A percentile compares a stretch with the other conserved stretches of the same genome.
Evolutionary conservation across 106 monocot species (phyloP).

Genomic region (Amphibolis antarctica): DNA sequence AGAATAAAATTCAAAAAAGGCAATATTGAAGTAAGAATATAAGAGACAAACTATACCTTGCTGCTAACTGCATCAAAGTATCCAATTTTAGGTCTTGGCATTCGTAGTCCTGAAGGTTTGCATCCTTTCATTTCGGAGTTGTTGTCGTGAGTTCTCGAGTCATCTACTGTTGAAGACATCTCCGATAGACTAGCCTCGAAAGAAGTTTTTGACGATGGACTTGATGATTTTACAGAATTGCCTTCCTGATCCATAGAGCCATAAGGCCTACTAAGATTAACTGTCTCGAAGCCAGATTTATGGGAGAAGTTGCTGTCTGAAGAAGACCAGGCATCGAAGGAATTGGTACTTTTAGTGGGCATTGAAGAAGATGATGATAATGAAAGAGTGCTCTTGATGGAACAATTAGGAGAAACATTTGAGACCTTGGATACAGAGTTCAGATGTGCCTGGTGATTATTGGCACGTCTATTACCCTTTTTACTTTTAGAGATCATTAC

Average conservation of each 20-base stretch:
- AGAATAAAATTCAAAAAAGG: background rate
- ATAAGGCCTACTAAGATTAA: background rate
- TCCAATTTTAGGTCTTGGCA: conserved; percentile 52
- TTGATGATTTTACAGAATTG: background rate
- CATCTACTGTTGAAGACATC: background rate
- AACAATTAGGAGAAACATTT: conserved; percentile 11
- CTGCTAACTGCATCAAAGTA: conserved; percentile 40
- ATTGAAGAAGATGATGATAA: conserved; percentile 10
- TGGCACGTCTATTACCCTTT: background rate
- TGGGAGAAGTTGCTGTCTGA: conserved; percentile 1
- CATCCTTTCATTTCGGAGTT: conserved; percentile 4
- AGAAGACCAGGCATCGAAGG: background rate
- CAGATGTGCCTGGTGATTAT: background rate
- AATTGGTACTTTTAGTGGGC: conserved; percentile 1
- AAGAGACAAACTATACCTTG: background rate
- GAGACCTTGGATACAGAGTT: conserved; percentile 2
- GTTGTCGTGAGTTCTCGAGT: background rate
- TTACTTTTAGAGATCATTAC: background rate
- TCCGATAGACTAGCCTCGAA: background rate
- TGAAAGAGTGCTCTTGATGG: conserved; percentile 7
- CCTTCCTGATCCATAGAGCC: background rate
- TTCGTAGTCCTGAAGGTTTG: conserved; percentile 41
- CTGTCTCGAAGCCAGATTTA: background rate
- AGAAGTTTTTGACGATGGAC: background rate
- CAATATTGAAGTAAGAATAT: background rate